Base-by-base conservation (phyloP, 2,329 filamentous ascomycete species). In the Aspergillus sp. region DNA sequence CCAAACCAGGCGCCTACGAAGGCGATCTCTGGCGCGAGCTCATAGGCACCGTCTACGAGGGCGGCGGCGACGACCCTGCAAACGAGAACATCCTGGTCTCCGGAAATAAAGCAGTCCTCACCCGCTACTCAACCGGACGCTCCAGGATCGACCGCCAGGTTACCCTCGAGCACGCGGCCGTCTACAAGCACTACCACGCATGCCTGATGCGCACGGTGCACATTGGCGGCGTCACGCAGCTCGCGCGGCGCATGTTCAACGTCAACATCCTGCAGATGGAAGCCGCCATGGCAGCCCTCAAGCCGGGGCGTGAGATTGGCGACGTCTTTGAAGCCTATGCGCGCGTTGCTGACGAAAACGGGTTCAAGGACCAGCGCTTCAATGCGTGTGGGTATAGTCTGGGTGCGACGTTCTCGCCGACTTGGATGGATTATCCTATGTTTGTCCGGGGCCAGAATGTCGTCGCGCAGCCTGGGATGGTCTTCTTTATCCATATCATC, bases 401-500 rank as follows among this genome's bases (percentile, higher is more conserved):
- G 34, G 68, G 68, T 24, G 67, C 68, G 8, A 71, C 68, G 3
- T 71, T 71, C 48, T 57, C 67, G 5, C 62, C 62, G 20, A 64
- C 60, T 2, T 64, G 60, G 62, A 64, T 64, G 60, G 62, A 64
- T 20, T 64, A 61, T 15, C 62, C 60, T 2, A 64, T 64, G 60
- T 64, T 64, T 47, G 60, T 64, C n/a, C 58, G 60, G 5, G 58
- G 62, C 2, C 60, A 64, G 48, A 45, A 61, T n/a, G 60, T 64
- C 4, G 48, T 62, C n/a, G 67, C 63, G 12, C 54, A 66, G 60
- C 39, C 50, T n/a, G 67, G 68, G 4, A 72, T 72, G 69, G 66
- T 72, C 9, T 72, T 69, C 56, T 72, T 72, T 51, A 71, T 72
- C 34, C 69, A 72, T 57, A 72, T 72, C 22, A 72, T 72, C 48